Evolutionary conservation across 2,329 filamentous ascomycete species (phyloP).

Genomic region (Apiospora hydei): DNA sequence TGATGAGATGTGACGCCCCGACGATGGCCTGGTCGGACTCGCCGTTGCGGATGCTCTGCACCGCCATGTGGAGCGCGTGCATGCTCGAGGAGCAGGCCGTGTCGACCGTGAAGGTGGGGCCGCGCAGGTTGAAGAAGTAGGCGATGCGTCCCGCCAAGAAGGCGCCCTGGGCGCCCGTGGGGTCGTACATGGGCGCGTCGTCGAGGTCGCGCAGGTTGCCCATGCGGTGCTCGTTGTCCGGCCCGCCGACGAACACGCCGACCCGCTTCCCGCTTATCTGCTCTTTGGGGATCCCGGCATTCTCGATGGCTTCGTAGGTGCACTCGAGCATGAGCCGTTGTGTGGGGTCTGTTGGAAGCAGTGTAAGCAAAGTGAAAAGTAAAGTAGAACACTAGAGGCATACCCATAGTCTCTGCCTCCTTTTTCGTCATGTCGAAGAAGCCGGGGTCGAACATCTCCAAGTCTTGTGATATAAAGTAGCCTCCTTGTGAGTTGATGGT

Average conservation of each 20-base stretch:
- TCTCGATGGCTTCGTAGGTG: conserved; percentile 41
- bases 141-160: conserved; percentile 42
- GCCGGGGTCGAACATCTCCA: conserved; percentile 40
- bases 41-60: conserved; percentile 38
- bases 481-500: conserved; percentile 42
- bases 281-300: conserved; percentile 31
- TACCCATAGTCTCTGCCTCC: conserved; percentile 46
- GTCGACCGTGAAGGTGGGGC: conserved; percentile 52
- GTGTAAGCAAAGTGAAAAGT: background rate
- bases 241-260: conserved; percentile 29
- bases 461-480: conserved; percentile 43
- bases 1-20: conserved; percentile 29
- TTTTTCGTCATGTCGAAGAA: conserved; percentile 47
- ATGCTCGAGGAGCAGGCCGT: conserved; percentile 54
- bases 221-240: conserved; percentile 28
- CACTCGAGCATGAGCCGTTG: conserved; percentile 42
- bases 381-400: conserved; percentile 29
- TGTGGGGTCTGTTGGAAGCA: conserved; percentile 35
- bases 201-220: conserved; percentile 29
- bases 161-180: conserved; percentile 40
- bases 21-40: conserved; percentile 35
- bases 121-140: conserved; percentile 46
- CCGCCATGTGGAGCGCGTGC: conserved; percentile 42
- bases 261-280: conserved; percentile 26
- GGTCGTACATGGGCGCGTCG: conserved; percentile 30